Percentiles rank a stretch among this genome's conserved stretches.
Conservation (phyloP, 75 land plant genomes). For the Adiantum capillusveneris region DNA sequence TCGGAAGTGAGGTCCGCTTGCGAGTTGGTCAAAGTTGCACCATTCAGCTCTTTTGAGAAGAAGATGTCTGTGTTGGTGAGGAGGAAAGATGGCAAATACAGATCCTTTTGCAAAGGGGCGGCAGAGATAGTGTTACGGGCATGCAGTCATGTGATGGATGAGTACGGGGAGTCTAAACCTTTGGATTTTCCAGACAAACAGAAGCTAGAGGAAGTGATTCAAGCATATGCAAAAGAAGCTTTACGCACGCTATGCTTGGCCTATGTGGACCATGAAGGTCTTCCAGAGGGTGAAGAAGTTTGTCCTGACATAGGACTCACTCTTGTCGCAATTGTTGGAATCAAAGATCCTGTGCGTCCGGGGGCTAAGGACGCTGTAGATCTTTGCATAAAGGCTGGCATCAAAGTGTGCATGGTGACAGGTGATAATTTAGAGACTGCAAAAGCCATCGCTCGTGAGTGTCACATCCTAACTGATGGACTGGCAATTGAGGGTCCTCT, state of each 20-base stretch:
- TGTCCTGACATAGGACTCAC: slow-evolving; percentile 64
- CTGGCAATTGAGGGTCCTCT: slow-evolving; percentile 88
- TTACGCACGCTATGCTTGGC: slow-evolving; percentile 89
- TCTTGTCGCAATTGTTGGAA: slow-evolving; percentile 72
- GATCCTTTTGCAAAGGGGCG: slow-evolving; percentile 82
- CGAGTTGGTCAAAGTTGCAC: slow-evolving; percentile 68
- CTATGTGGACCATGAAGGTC: slow-evolving; percentile 56
- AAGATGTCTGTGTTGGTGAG: slow-evolving; percentile 75
- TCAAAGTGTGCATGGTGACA: slow-evolving; percentile 92
- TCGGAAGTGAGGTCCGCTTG: slow-evolving; percentile 36
- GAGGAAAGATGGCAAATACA: slow-evolving; percentile 41
- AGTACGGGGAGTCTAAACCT: slow-evolving; percentile 50
- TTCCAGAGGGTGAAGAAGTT: slow-evolving; percentile 24
- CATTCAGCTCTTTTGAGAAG: slow-evolving; percentile 82
- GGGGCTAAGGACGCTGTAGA: slow-evolving; percentile 96
- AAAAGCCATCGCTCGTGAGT: slow-evolving; percentile 92
- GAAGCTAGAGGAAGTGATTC: slow-evolving; percentile 53
- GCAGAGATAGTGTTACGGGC: slow-evolving; percentile 72
- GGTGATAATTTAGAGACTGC: slow-evolving; percentile 95
- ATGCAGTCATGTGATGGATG: slow-evolving; percentile 63
- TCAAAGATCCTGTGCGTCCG: slow-evolving; percentile 92
- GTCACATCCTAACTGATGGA: slow-evolving; percentile 89
- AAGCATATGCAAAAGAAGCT: slow-evolving; percentile 73
- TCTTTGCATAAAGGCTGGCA: slow-evolving; percentile 76
- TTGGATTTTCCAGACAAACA: slow-evolving; percentile 42